Base-by-base conservation (phyloP, 495 filamentous ascomycete genomes). In the Staphylotrichum longicolle region DNA sequence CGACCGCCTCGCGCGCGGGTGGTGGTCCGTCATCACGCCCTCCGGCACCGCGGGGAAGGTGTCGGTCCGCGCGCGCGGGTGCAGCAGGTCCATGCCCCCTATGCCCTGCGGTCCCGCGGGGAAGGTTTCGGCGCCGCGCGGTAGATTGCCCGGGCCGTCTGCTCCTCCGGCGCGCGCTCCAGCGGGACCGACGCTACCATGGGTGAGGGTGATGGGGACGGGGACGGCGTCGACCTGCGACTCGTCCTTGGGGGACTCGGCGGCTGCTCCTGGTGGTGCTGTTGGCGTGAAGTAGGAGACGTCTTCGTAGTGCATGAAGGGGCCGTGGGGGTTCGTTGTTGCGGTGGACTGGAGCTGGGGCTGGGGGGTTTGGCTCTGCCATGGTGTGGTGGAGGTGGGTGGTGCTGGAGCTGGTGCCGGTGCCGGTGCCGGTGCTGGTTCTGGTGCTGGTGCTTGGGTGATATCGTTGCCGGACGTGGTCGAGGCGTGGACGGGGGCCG, bases 291-390 rank as follows among this genome's bases (percentile, higher is more conserved):
- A 60, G 42, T 66, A 70, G 15, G 49, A 63, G 15, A 70, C n/a
- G 48, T 72, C 68, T 53, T 72, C 66, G 59, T 72, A 72, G 42
- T 72, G 70, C 70, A 72, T 72, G n/a, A 68, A 72, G 5, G 70
- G 70, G 1, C 52, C 8, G 48, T n/a, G 3, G 9, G 4, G 7
- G 10, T 15, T 35, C 10, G 2, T 11, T 14, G 6, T 27, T 27
- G 20, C 20, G 20, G 20, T 27, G 20, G 20, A 27, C 20, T 27
- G 41, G 20, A 7, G 49, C 10, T 49, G 45, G 44, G 33, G 34
- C 34, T 20, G 10, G 20, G 5, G 4, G 46, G 52, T 14, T 14
- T 44, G 52, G 35, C 27, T 46, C 42, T 27, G 60, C 40, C 35
- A 46, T n/a, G 12, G 52, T 39, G 37, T 39, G 12, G 45, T 9